Percentiles rank a stretch among this genome's conserved stretches.
These are phyloP conservation scores for Suillus brevipes DNA, from an alignment of 768 basidiomycete species.

Conservation along the genomic window DNA sequence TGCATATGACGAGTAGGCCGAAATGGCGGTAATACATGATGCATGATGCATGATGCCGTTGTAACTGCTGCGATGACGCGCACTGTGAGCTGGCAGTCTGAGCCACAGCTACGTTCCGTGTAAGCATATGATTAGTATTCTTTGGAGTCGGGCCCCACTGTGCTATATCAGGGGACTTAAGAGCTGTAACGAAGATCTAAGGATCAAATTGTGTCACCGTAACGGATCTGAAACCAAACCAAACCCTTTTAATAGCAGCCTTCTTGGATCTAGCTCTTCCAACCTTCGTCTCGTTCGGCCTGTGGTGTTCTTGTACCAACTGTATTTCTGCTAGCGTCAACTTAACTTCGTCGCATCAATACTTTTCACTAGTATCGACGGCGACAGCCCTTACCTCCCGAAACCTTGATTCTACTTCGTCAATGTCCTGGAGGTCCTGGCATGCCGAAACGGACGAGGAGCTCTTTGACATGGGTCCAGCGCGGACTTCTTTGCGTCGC, in stretches of 20 bases:
- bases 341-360: conserved; percentile 63
- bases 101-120: conserved; percentile 12
- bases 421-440: conserved; percentile 52
- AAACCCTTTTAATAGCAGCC: conserved; percentile 45
- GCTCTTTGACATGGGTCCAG: conserved; percentile 58
- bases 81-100: conserved; percentile 21
- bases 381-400: conserved; percentile 46
- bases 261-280: conserved; percentile 52
- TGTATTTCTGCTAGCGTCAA: not conserved
- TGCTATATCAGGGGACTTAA: conserved; percentile 26
- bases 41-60: conserved; percentile 29
- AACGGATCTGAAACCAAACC: conserved; percentile 8
- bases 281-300: conserved; percentile 57
- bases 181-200: conserved; percentile 9
- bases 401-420: conserved; percentile 59
- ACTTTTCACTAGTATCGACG: conserved; percentile 19
- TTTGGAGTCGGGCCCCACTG: conserved; percentile 38
- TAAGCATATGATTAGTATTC: conserved; percentile 40
- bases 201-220: not conserved
- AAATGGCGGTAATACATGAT: conserved; percentile 9
- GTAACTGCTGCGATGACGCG: conserved; percentile 36
- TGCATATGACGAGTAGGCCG: conserved; percentile 37
- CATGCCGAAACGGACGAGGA: conserved; percentile 56
- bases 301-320: conserved; percentile 70
- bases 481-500: conserved; percentile 69